Evolutionary conservation across 2,329 filamentous ascomycete species (phyloP).

Genomic region (Colletotrichum sp.): DNA sequence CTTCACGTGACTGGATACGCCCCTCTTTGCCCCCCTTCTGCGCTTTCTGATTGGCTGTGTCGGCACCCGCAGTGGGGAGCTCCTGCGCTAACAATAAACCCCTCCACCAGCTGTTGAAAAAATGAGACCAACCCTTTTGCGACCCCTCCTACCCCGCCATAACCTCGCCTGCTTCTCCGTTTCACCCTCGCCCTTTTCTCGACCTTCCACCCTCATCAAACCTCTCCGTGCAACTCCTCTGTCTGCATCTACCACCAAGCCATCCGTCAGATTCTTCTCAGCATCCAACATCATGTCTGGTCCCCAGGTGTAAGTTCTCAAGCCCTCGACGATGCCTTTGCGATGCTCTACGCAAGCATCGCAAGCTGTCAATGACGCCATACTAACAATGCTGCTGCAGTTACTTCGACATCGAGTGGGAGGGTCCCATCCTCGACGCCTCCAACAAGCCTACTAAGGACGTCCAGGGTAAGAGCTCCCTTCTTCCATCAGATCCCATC

Average conservation of each 20-base stretch:
- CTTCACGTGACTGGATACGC: constrained; percentile 14
- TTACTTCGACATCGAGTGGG: constrained; percentile 78
- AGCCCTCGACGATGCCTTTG: not conserved
- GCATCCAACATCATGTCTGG: constrained; percentile 74
- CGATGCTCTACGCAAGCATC: not conserved
- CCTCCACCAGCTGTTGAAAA: constrained; percentile 26
- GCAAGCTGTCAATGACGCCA: constrained; percentile 17
- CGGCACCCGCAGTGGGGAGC: constrained; percentile 19
- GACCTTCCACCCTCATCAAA: constrained; percentile 25
- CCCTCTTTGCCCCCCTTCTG: not conserved
- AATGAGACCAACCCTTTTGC: constrained; percentile 27
- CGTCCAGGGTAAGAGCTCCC: constrained; percentile 61
- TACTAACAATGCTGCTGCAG: constrained; percentile 37
- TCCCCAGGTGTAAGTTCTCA: constrained; percentile 68
- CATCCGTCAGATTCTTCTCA: constrained; percentile 49
- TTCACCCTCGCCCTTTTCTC: constrained; percentile 27
- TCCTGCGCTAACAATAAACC: constrained; percentile 25
- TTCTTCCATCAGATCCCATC: constrained; percentile 22
- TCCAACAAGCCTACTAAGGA: constrained; percentile 58
- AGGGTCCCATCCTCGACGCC: constrained; percentile 73
- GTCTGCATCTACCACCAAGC: constrained; percentile 25
- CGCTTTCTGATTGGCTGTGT: not conserved
- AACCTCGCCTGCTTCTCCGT: constrained; percentile 25
- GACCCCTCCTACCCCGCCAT: constrained; percentile 27
- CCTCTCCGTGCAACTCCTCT: constrained; percentile 20